phyloP scores from a whole-genome alignment of 768 basidiomycete genomes.

The Dioszegia hungarica region DNA sequence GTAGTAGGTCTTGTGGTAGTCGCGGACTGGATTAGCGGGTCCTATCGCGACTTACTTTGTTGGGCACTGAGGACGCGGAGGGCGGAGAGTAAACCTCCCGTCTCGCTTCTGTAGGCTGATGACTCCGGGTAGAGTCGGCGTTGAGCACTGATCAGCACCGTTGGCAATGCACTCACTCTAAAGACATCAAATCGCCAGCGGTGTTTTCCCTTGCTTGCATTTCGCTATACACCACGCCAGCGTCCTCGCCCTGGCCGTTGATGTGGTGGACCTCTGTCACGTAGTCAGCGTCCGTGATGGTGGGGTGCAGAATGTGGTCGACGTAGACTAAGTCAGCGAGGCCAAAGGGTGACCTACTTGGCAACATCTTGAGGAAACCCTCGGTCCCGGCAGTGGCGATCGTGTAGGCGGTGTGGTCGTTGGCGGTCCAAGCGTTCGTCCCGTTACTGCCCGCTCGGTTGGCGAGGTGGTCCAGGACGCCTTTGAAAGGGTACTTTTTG shows the following conservation, averaged over 20 bases:
- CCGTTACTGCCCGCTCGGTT: conserved; percentile 64
- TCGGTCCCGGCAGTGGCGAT: conserved; percentile 91
- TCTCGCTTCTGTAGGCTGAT: conserved; percentile 92
- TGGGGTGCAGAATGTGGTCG: conserved; percentile 95
- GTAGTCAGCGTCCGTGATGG: conserved; percentile 78
- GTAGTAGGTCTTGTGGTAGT: conserved; percentile 84
- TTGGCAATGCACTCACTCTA: conserved; percentile 57
- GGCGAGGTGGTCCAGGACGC: conserved; percentile 87
- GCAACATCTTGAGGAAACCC: conserved; percentile 57
- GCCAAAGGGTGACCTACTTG: conserved; percentile 11
- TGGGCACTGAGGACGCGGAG: conserved; percentile 77
- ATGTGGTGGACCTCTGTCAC: conserved; percentile 85
- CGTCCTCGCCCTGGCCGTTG: conserved; percentile 80
- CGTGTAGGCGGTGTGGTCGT: conserved; percentile 78
- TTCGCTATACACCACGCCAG: conserved; percentile 79
- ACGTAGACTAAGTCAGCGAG: conserved; percentile 59
- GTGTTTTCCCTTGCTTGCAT: conserved; percentile 71
- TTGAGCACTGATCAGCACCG: conserved; percentile 61
- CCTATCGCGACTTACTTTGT: conserved; percentile 61
- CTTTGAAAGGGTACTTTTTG: conserved; percentile 91
- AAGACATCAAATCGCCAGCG: conserved; percentile 80
- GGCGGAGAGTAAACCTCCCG: conserved; percentile 90
- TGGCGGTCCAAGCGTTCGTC: conserved; percentile 93
- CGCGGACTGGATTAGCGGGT: conserved; percentile 60
- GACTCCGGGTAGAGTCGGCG: conserved; percentile 70